Percentiles rank a stretch among this genome's conserved stretches.
These are phyloP conservation scores for Kwoniella sp. DNA, from an alignment of 768 basidiomycete species.

Conservation along the genomic window DNA sequence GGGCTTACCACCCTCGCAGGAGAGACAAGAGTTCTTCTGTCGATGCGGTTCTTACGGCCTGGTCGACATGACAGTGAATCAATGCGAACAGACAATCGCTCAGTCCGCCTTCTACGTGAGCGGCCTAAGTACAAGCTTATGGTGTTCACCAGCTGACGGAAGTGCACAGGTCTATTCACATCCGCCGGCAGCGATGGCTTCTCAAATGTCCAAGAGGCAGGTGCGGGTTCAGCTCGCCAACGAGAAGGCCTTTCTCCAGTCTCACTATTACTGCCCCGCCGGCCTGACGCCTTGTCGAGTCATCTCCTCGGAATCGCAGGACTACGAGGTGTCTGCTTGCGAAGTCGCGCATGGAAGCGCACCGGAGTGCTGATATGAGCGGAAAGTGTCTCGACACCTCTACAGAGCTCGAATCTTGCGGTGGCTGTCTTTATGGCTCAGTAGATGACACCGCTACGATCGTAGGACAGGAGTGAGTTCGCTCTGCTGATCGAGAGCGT, in stretches of 20 bases:
- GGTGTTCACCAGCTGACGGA: too few species aligned
- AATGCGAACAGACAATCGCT: too few species aligned
- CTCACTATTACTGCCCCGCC: conserved; percentile 2
- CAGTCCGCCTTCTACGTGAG: too few species aligned
- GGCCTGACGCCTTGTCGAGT: conserved; percentile 8
- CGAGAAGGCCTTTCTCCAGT: background rate
- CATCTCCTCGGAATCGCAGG: too few species aligned
- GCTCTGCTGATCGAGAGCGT: too few species aligned
- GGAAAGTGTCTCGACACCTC: conserved; percentile 1
- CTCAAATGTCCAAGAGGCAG: background rate
- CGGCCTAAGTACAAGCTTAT: too few species aligned
- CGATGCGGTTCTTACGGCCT: too few species aligned
- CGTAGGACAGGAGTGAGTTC: conserved; percentile 5
- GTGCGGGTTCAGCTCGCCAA: background rate
- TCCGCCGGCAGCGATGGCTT: background rate
- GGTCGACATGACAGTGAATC: too few species aligned
- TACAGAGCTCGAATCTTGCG: conserved; percentile 4
- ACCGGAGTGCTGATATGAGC: background rate
- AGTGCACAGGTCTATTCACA: background rate
- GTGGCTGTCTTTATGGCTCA: conserved; percentile 5
- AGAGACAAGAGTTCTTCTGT: too few species aligned
- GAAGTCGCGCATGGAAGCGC: too few species aligned
- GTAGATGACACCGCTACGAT: background rate
- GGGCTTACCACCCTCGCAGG: too few species aligned
- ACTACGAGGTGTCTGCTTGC: too few species aligned